phyloP scores from a whole-genome alignment of 169 alveolate genomes.

The Plasmodium malariae region DNA sequence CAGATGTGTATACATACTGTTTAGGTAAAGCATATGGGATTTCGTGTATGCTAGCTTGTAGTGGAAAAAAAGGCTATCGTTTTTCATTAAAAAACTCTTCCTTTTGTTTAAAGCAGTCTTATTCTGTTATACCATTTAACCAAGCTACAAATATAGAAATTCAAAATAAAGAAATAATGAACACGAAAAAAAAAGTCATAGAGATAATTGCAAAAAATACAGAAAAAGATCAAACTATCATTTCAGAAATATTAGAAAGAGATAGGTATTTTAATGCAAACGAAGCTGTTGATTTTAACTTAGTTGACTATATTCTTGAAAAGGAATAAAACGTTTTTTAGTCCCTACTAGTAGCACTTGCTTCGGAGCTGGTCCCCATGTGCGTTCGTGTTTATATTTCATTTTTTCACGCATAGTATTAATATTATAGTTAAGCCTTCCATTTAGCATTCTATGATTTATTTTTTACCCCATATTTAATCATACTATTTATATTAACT shows the following conservation, averaged over 20 bases:
- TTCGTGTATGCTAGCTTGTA: conserved; percentile 81
- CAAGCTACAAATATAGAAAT: conserved; percentile 84
- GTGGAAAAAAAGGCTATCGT: conserved; percentile 83
- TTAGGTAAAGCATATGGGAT: conserved; percentile 83
- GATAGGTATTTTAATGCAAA: conserved; percentile 56
- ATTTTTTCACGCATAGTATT: neutral
- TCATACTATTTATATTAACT: too few relatives aligned
- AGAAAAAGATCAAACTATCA: conserved; percentile 63
- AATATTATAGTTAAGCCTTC: too few relatives aligned
- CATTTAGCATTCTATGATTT: too few relatives aligned
- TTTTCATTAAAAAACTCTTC: conserved; percentile 82
- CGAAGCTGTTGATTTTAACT: conserved; percentile 59
- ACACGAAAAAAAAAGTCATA: conserved; percentile 78
- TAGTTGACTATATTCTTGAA: conserved; percentile 59
- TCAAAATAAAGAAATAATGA: conserved; percentile 81
- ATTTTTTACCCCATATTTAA: too few relatives aligned
- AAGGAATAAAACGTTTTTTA: conserved; percentile 17
- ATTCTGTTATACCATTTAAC: conserved; percentile 77
- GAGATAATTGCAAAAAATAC: conserved; percentile 77
- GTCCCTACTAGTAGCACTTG: too few relatives aligned
- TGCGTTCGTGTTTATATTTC: neutral
- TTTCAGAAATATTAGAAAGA: conserved; percentile 40
- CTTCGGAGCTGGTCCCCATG: too few relatives aligned
- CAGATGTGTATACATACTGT: conserved; percentile 47
- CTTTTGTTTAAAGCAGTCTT: conserved; percentile 80